Base-by-base conservation (phyloP, 2,329 filamentous ascomycete genomes). In the Ophiosphaerella herpotricha region DNA sequence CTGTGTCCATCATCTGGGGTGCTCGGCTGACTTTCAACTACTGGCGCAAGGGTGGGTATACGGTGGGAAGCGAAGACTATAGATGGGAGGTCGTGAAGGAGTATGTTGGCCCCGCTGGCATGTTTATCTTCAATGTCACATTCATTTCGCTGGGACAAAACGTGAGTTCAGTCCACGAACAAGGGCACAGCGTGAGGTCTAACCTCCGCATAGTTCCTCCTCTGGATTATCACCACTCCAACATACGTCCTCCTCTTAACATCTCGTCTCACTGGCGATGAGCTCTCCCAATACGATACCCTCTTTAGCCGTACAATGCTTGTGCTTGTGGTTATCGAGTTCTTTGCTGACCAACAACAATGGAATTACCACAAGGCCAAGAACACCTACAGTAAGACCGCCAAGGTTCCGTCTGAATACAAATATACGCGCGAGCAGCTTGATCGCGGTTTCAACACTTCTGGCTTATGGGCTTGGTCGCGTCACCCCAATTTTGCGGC, bases 1-100 rank as follows among this genome's bases (percentile, higher is more conserved):
- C 85, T 1, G 85, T 90, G 62, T 88, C 85, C 43, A 74, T 82
- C 1, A 62, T 92, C 7, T 99, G 94, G 94, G 90, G 88, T 74
- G 89, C 91, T 77, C 88, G 94, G 9, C 78, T 99, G 74, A 97
- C 93, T 2, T 97, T 84, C 80, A 99, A 99, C 76, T 99, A 97
- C 77, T 96, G 89, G 87, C 88, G 94, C 50, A 96, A 90, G 73
- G 94, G 94, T 34, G 94, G 94, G 21, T 99, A 99, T 72, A 78
- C 81, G 13, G 80, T 92, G 57, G 93, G 94, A 33, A 92, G 89
- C 13, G 93, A 99, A 74, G 94, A 99, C 74, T 99, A 99, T 73
- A 84, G 94, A 75, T 99, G 94, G 93, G 80, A 82, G 48, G 85
- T 92, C 47, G 78, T 97, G 44, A 86, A 86, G 68, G 78, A 81